Percentiles rank a stretch among this genome's conserved stretches.
Evolutionary conservation across 805 yeast genomes (phyloP).

Genomic region (Cyberlindnera mrakii): DNA sequence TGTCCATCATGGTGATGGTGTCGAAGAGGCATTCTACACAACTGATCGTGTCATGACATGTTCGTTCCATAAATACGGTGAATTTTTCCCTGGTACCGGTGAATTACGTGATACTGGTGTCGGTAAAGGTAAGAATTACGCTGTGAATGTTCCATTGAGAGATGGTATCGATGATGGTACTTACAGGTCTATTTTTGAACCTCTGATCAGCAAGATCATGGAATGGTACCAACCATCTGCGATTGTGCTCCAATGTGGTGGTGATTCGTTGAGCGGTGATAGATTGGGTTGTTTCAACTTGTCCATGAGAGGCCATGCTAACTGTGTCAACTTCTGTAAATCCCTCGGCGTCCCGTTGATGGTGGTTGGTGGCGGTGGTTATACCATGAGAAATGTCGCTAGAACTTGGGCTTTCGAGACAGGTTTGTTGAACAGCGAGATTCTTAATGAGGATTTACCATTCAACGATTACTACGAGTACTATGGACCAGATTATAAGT

Average conservation of each 20-base stretch:
- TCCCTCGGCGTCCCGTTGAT: slow-evolving; percentile 83
- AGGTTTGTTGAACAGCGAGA: slow-evolving; percentile 75
- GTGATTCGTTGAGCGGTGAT: slow-evolving; percentile 94
- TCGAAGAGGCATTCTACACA: slow-evolving; percentile 88
- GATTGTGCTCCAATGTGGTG: slow-evolving; percentile 97
- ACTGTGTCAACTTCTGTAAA: slow-evolving; percentile 85
- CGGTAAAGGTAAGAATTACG: slow-evolving; percentile 75
- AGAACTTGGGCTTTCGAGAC: slow-evolving; percentile 94
- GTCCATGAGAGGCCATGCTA: slow-evolving; percentile 92
- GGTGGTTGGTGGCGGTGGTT: slow-evolving; percentile 98
- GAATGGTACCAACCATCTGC: slow-evolving; percentile 94
- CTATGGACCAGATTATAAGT: slow-evolving; percentile 93
- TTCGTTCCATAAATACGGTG: slow-evolving; percentile 89
- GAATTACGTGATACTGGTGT: slow-evolving; percentile 80
- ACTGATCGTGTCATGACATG: slow-evolving; percentile 89
- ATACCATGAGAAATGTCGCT: slow-evolving; percentile 95
- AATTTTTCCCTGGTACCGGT: slow-evolving; percentile 92
- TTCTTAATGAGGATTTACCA: slow-evolving; percentile 60
- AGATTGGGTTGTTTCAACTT: slow-evolving; percentile 93
- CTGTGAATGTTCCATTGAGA: slow-evolving; percentile 79
- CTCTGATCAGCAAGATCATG: slow-evolving; percentile 68
- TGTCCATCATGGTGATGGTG: slow-evolving; percentile 94
- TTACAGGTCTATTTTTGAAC: slow-evolving; percentile 79
- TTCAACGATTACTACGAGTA: slow-evolving; percentile 93
- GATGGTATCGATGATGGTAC: slow-evolving; percentile 91